Evolutionary conservation across 2,329 filamentous ascomycete species (phyloP).

Genomic region (Byssochlamys sp.): DNA sequence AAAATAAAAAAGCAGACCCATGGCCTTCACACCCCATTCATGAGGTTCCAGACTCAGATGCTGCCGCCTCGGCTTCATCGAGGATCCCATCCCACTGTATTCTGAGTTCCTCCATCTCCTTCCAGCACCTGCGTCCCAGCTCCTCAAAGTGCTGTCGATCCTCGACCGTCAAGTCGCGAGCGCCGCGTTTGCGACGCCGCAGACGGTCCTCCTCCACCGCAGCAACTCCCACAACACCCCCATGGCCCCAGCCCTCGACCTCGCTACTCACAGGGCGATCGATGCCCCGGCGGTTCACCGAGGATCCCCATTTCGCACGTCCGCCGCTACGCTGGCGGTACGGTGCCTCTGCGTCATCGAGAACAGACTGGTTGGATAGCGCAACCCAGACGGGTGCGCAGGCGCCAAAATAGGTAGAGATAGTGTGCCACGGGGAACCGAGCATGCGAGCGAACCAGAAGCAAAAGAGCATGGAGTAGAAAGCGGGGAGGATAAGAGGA

Average conservation of each 20-base stretch:
- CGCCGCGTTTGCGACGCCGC: slow-evolving; percentile 49
- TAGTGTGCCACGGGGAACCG: slow-evolving; percentile 80
- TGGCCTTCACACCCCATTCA: background rate
- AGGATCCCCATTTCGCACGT: slow-evolving; percentile 71
- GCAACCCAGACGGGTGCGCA: slow-evolving; percentile 68
- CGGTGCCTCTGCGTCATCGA: slow-evolving; percentile 28
- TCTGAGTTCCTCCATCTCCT: slow-evolving; percentile 34
- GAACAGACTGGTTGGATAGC: slow-evolving; percentile 49
- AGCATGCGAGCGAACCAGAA: slow-evolving; percentile 65
- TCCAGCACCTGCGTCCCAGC: slow-evolving; percentile 32
- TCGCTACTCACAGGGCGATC: slow-evolving; percentile 65
- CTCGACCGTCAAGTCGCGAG: slow-evolving; percentile 46
- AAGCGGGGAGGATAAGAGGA: slow-evolving; percentile 60
- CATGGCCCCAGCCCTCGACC: slow-evolving; percentile 72
- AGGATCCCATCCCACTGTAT: slow-evolving; percentile 30
- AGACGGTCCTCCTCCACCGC: slow-evolving; percentile 42
- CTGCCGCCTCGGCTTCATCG: slow-evolving; percentile 21
- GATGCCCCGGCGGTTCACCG: slow-evolving; percentile 50
- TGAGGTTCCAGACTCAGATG: background rate
- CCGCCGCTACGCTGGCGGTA: slow-evolving; percentile 52
- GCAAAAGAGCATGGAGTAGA: slow-evolving; percentile 56
- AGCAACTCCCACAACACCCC: slow-evolving; percentile 46
- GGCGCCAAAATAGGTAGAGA: slow-evolving; percentile 67
- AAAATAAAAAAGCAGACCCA: slow-evolving; percentile 1
- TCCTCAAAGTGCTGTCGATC: slow-evolving; percentile 30